These are phyloP conservation scores for Triglochin maritima DNA, from an alignment of 106 monocot genomes.

Conservation along the genomic window DNA sequence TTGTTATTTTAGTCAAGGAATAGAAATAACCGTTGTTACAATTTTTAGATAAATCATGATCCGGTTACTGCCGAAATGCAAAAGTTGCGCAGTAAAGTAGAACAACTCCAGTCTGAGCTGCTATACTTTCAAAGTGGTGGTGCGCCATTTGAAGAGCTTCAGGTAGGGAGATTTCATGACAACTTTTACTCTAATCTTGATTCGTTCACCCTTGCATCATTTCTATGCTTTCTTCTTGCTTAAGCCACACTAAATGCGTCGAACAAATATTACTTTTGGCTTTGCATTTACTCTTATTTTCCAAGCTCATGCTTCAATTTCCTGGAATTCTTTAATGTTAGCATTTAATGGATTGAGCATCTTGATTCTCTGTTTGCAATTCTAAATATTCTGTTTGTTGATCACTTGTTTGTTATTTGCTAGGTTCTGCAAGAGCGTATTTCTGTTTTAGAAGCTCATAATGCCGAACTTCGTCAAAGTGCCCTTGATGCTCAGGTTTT, in stretches of 20 bases:
- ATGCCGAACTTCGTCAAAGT: slow-evolving; percentile 46
- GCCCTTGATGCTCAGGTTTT: slow-evolving; percentile 70
- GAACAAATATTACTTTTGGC: too few relatives aligned
- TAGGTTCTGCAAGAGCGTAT: slow-evolving; percentile 66
- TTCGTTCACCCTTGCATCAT: background rate
- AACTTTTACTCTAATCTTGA: background rate
- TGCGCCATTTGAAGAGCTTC: slow-evolving; percentile 58
- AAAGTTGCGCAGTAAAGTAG: slow-evolving; percentile 69
- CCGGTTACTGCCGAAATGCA: slow-evolving; percentile 80
- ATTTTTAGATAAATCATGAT: slow-evolving; percentile 76
- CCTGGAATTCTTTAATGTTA: too few relatives aligned
- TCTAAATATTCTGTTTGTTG: too few relatives aligned
- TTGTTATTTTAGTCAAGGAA: background rate
- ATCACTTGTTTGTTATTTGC: background rate
- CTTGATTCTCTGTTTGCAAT: too few relatives aligned
- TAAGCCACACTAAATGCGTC: too few relatives aligned
- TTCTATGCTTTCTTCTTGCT: too few relatives aligned
- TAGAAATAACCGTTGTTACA: too few relatives aligned
- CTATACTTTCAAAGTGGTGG: slow-evolving; percentile 58
- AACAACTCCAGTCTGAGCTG: slow-evolving; percentile 75
- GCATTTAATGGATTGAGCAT: too few relatives aligned
- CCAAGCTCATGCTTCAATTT: too few relatives aligned
- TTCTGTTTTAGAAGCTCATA: slow-evolving; percentile 58
- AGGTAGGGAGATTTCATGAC: slow-evolving; percentile 26
- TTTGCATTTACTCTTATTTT: too few relatives aligned